Evolutionary conservation across 306 rosid species (phyloP).

Genomic region (Astragalus membranaceus): DNA sequence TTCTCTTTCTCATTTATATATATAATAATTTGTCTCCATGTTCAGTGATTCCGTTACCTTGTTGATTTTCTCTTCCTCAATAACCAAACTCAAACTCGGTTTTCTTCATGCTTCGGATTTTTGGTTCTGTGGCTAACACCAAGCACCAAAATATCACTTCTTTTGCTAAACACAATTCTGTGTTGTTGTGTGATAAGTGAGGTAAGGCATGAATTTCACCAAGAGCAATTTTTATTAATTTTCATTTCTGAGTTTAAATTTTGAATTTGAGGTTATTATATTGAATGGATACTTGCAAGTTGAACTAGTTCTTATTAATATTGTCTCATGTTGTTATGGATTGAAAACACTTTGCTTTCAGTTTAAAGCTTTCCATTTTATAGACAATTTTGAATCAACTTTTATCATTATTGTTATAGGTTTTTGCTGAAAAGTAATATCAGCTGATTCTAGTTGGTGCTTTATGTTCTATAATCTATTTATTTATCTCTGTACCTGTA

Average conservation of each 20-base stretch:
- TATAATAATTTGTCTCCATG: slow-evolving; percentile 13
- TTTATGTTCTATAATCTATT: not conserved
- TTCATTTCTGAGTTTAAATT: slow-evolving; percentile 13
- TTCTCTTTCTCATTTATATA: slow-evolving; percentile 5
- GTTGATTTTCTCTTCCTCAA: slow-evolving; percentile 19
- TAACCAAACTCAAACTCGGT: slow-evolving; percentile 9
- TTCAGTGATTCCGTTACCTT: slow-evolving; percentile 12
- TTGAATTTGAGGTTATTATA: not conserved
- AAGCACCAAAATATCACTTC: not conserved
- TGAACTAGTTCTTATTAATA: not conserved
- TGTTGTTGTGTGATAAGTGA: not conserved
- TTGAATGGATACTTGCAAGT: slow-evolving; percentile 14
- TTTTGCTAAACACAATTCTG: slow-evolving; percentile 25
- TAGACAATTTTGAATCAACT: not conserved
- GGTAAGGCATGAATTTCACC: slow-evolving; percentile 9
- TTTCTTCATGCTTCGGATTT: not conserved
- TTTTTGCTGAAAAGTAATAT: not conserved
- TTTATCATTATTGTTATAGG: not conserved
- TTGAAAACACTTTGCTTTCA: not conserved
- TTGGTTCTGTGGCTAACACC: slow-evolving; percentile 25
- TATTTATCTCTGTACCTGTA: not conserved
- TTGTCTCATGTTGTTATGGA: not conserved
- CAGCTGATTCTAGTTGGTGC: not conserved
- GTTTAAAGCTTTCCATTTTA: not conserved
- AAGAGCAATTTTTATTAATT: not conserved